phyloP scores from a whole-genome alignment of 257 asterid genomes.

The Nemophila menziesii region DNA sequence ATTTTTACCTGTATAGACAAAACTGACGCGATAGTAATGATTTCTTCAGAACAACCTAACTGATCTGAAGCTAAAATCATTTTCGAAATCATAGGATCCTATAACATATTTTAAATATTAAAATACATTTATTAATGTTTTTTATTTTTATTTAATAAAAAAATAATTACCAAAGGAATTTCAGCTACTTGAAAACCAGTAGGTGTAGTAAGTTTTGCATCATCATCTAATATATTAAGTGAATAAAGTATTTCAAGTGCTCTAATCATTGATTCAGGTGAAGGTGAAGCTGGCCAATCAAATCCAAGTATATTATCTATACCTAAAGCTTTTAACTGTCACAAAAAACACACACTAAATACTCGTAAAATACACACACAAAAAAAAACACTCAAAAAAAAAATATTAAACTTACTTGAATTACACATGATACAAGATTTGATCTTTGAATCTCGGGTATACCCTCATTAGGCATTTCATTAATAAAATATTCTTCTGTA shows the following conservation, averaged over 20 bases:
- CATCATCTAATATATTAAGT: constrained; percentile 80
- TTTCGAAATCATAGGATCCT: constrained; percentile 93
- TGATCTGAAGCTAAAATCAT: constrained; percentile 76
- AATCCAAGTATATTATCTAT: constrained; percentile 91
- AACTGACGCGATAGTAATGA: constrained; percentile 79
- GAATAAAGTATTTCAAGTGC: constrained; percentile 93
- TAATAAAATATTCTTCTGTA: constrained; percentile 68
- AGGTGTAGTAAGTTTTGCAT: constrained; percentile 89
- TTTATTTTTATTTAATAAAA: background rate
- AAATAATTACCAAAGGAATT: constrained; percentile 65
- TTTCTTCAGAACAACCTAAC: constrained; percentile 85
- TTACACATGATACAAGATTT: constrained; percentile 75
- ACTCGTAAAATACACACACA: background rate
- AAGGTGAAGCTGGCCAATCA: constrained; percentile 94
- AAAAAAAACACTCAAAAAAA: background rate
- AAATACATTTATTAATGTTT: background rate
- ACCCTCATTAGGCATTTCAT: constrained; percentile 79
- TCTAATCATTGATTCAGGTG: constrained; percentile 90
- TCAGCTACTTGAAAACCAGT: constrained; percentile 93
- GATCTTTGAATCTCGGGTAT: constrained; percentile 97
- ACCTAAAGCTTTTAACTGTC: constrained; percentile 83
- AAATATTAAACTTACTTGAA: constrained; percentile 45
- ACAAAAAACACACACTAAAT: constrained; percentile 13
- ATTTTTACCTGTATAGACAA: constrained; percentile 72
- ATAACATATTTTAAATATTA: constrained; percentile 1